These are phyloP conservation scores for Vigna unguiculata DNA, from an alignment of 306 rosid genomes.

Conservation along the genomic window DNA sequence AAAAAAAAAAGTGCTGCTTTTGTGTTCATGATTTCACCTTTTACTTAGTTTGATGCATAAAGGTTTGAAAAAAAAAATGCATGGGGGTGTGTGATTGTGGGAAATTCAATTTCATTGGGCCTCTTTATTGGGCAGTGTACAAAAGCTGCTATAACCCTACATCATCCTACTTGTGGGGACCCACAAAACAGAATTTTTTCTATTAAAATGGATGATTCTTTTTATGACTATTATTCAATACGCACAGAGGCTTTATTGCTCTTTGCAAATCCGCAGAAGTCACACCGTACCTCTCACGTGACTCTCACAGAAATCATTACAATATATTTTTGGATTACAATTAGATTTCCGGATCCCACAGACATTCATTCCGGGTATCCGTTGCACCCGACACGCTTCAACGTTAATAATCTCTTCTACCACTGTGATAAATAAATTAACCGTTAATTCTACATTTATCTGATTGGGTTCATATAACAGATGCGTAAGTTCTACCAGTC, in stretches of 20 bases:
- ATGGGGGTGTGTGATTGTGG: no score
- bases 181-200: not conserved
- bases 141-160: not conserved
- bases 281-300: conserved; percentile 41
- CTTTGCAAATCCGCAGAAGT: not conserved
- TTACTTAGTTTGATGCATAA: no score
- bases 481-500: conserved; percentile 65
- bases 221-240: not conserved
- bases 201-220: not conserved
- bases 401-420: no score
- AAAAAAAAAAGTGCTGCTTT: no score
- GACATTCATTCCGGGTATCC: not conserved
- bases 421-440: no score
- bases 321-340: no score
- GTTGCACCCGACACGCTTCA: no score
- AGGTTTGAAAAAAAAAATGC: no score
- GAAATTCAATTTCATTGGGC: conserved; percentile 23
- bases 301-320: not conserved
- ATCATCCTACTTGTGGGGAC: conserved; percentile 13
- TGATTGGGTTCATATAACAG: conserved; percentile 44
- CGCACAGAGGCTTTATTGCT: not conserved
- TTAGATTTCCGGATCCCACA: not conserved
- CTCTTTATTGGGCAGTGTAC: conserved; percentile 2
- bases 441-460: no score
- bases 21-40: no score